Conservation (phyloP, 2,329 filamentous ascomycete genomes). For the Grosmannia huntii region DNA sequence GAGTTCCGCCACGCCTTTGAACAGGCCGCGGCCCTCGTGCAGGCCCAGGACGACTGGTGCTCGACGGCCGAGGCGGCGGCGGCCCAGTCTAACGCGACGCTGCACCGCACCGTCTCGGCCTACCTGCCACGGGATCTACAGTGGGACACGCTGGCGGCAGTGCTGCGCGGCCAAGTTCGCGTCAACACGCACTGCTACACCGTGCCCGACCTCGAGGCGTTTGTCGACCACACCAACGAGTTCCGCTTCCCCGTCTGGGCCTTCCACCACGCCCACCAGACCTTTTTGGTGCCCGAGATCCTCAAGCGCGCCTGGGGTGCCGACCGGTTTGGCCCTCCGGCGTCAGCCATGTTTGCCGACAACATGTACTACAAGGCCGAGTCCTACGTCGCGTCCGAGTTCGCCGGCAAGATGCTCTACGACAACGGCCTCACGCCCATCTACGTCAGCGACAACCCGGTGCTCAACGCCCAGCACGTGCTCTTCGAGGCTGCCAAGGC, state of each 20-base stretch:
- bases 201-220: slow-evolving; percentile 53
- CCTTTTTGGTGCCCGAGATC: slow-evolving; percentile 52
- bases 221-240: slow-evolving; percentile 59
- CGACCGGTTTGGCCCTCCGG: slow-evolving; percentile 11
- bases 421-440: slow-evolving; percentile 52
- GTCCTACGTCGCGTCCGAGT: slow-evolving; percentile 50
- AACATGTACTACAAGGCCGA: slow-evolving; percentile 62
- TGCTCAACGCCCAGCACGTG: slow-evolving; percentile 57
- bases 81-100: slow-evolving; percentile 38
- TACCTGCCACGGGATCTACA: slow-evolving; percentile 51
- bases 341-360: slow-evolving; percentile 41
- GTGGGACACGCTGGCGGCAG: slow-evolving; percentile 51
- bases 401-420: slow-evolving; percentile 52
- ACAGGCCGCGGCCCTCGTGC: slow-evolving; percentile 42
- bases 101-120: slow-evolving; percentile 35
- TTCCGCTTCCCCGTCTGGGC: slow-evolving; percentile 54
- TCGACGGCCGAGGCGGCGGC: slow-evolving; percentile 34
- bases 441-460: slow-evolving; percentile 60
- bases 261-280: slow-evolving; percentile 59
- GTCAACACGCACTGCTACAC: slow-evolving; percentile 64
- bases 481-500: slow-evolving; percentile 51
- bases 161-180: slow-evolving; percentile 52
- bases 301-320: slow-evolving; percentile 42
- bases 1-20: slow-evolving; percentile 57
- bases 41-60: slow-evolving; percentile 57